Conservation (phyloP, 495 filamentous ascomycete species). For the Aspergillus nanangensis region DNA sequence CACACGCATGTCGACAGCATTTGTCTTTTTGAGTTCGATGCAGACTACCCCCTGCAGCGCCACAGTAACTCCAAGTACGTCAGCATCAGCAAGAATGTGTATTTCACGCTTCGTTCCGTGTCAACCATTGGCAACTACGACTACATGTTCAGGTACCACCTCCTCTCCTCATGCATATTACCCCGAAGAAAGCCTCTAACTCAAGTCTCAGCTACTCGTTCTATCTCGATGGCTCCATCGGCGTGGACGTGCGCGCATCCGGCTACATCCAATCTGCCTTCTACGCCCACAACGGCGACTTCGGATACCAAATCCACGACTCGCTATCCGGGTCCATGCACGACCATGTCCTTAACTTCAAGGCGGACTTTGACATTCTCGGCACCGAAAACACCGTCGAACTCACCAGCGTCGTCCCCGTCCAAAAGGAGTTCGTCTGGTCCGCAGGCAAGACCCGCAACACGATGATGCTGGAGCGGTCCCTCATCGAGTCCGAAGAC, state of each 20-base stretch:
- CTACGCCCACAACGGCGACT: constrained; percentile 43
- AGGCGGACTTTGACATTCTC: constrained; percentile 51
- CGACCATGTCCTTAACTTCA: constrained; percentile 57
- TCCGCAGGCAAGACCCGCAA: constrained; percentile 41
- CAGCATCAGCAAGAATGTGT: constrained; percentile 10
- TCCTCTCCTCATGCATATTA: neutral
- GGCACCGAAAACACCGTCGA: constrained; percentile 46
- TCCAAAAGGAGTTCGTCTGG: constrained; percentile 43
- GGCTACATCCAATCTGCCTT: constrained; percentile 54
- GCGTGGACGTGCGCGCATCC: constrained; percentile 50
- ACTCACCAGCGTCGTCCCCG: constrained; percentile 34
- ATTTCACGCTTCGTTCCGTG: constrained; percentile 11
- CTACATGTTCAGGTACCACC: constrained; percentile 11
- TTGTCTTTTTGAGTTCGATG: constrained; percentile 14
- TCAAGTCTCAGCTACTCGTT: constrained; percentile 39
- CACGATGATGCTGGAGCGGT: constrained; percentile 49
- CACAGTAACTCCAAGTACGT: constrained; percentile 10
- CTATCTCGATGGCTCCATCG: constrained; percentile 51
- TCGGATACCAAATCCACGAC: constrained; percentile 54
- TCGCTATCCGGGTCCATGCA: constrained; percentile 51
- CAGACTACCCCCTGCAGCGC: constrained; percentile 10
- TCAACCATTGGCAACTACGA: constrained; percentile 15
- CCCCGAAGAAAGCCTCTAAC: neutral
- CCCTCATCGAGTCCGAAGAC: constrained; percentile 41
- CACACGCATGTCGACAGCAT: constrained; percentile 14